Base-by-base conservation (phyloP, 805 yeast genomes). In the Priceomyces melissophilus region DNA sequence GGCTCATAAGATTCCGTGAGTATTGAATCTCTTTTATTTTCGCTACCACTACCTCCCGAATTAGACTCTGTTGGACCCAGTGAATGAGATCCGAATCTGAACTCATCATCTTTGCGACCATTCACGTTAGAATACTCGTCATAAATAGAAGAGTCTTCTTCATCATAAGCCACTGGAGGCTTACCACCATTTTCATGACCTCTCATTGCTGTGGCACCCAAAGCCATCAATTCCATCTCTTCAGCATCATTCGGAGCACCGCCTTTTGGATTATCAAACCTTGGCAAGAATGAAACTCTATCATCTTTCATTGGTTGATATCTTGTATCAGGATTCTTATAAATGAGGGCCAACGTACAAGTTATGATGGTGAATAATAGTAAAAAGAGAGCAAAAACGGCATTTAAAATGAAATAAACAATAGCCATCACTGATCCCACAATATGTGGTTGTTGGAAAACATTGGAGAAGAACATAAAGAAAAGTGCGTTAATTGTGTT, bases 291-390 rank as follows among this genome's bases (percentile, higher is more conserved):
- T n/a, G 96, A 86, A 38, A 86, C 93, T 60, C 99, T 80, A 59
- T 93, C 99, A 63, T 93, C 99, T 53, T 84, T 85, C 84, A 91
- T 85, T 46, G 96, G 98, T 67, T 88, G 91, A 69, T 93, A 93
- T 53, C 96, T 78, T 8, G 91, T 80, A 64, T 93, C 99, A 39
- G 99, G 98, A 61, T 93, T 89, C 72, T 85, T 88, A 61, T 85
- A 83, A 26, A 90, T 50, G 53, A 93, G 63, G 0, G 96, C 98
- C 63, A 88, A 69, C 4, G 82, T 70, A 68, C 98, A 90, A 1
- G 96, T 86, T 30, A 89, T 79, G 52, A 93, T 81, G 35, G 96
- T 89, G 73, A 90, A 83, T 37, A 93, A 69, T 58, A 93, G 68
- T 55, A 91, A 74, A 54, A 87, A 76, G 49, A 87, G 72, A 3